Conservation (phyloP, 306 rosid species). For the Calophaca sinica region DNA sequence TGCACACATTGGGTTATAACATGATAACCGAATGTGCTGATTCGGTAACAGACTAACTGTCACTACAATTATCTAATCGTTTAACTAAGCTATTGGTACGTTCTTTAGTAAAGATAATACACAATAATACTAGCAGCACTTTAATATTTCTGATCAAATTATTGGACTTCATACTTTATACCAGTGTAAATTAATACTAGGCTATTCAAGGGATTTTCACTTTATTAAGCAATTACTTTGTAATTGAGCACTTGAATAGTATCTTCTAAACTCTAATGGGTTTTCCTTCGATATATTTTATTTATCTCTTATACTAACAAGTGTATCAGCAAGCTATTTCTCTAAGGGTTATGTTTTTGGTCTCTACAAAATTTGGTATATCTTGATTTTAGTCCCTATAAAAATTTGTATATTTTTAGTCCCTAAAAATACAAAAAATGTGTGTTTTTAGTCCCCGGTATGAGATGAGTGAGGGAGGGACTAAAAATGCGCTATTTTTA, state of each 20-base stretch:
- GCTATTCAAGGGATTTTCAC: constrained; percentile 20
- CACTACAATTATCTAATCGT: constrained; percentile 8
- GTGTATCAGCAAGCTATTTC: neutral
- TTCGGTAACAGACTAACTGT: neutral
- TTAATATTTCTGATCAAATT: constrained; percentile 27
- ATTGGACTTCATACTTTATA: constrained; percentile 24
- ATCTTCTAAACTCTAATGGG: constrained; percentile 23
- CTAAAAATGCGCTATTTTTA: too few relatives aligned
- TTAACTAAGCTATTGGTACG: constrained; percentile 9
- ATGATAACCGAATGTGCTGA: neutral
- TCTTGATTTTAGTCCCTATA: too few relatives aligned
- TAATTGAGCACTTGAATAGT: constrained; percentile 25
- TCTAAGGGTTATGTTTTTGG: too few relatives aligned
- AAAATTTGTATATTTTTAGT: too few relatives aligned
- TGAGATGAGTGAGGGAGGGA: too few relatives aligned
- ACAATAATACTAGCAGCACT: neutral
- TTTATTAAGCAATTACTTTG: neutral
- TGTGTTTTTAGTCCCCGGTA: too few relatives aligned
- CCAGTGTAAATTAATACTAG: constrained; percentile 12
- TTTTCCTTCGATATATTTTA: constrained; percentile 30
- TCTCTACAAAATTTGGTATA: too few relatives aligned
- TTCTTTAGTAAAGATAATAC: neutral
- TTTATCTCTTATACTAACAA: constrained; percentile 24
- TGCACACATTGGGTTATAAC: constrained; percentile 13
- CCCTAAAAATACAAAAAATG: too few relatives aligned